Conservation (phyloP, 768 basidiomycete species). For the Sporobolomyces roseus region DNA sequence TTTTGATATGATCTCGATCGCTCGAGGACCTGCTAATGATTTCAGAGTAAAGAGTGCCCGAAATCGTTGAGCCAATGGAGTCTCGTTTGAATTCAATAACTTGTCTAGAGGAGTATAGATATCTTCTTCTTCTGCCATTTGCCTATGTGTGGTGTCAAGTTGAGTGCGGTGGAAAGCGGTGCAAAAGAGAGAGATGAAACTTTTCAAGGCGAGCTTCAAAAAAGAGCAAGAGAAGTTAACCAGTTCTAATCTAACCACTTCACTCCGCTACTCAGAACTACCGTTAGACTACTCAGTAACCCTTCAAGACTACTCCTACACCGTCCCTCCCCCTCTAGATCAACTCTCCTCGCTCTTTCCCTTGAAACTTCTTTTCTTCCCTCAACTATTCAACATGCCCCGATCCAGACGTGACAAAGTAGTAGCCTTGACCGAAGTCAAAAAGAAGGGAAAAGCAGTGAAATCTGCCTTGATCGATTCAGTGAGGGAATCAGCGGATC, state of each 20-base stretch:
- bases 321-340: too few relatives aligned
- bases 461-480: conserved; percentile 71
- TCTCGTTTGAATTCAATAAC: conserved; percentile 73
- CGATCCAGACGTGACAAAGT: conserved; percentile 46
- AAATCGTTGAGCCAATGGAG: conserved; percentile 80
- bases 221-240: too few relatives aligned
- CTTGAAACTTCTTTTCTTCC: neutral
- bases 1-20: conserved; percentile 77
- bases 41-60: conserved; percentile 89
- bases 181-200: neutral
- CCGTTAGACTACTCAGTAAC: too few relatives aligned
- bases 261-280: too few relatives aligned
- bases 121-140: conserved; percentile 43
- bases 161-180: neutral
- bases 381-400: conserved; percentile 17
- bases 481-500: conserved; percentile 68
- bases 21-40: conserved; percentile 59
- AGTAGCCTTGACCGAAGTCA: conserved; percentile 92
- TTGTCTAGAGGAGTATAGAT: conserved; percentile 68
- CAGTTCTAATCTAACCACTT: too few relatives aligned
- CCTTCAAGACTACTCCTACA: too few relatives aligned
- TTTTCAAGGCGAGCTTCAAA: too few relatives aligned
- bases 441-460: conserved; percentile 78
- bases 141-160: neutral
- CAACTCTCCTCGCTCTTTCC: too few relatives aligned